Base-by-base conservation (phyloP, 2,329 filamentous ascomycete genomes). In the Alternaria arborescens region DNA sequence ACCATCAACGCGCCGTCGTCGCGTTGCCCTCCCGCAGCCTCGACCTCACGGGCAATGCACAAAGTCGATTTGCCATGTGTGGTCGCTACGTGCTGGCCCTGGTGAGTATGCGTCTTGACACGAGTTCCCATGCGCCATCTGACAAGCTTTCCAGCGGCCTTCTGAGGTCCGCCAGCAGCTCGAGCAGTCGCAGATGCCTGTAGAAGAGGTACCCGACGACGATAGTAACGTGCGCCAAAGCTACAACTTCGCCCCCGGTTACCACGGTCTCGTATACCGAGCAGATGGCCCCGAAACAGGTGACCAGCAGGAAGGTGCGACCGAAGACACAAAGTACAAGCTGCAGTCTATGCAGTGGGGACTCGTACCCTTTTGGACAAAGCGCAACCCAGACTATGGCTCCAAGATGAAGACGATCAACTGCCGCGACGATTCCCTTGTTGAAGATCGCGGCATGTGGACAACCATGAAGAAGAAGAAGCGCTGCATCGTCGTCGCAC, bases 311-410 rank as follows among this genome's bases (percentile, higher is more conserved):
- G 61, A 69, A 40, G 65, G 62, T 41, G 44, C 53, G 50, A 59
- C 70, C 70, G 32, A 58, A 28, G 76, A 81, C 60, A 83, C 84
- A 10, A 88, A 81, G 67, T 97, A 96, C 81, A 94, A 91, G 77
- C 82, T 99, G 8, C 93, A 97, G 76, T 85, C 89, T 2, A 98
- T 98, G 91, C 94, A 93, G 85, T 99, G 95, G 95, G 95, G 94
- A 0, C 85, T 99, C 7, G 84, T 98, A 14, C 94, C 95, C 0
- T 97, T 90, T 78, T 98, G 94, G 94, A 96, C 92, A 4, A 97
- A 94, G 80, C 86, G 90, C 12, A 89, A 89, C 53, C 92, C 93
- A 0, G 88, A 93, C 72, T 94, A 95, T 71, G 84, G 86, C 26
- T 88, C 88, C 1, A 84, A 93, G 77, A 85, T 97, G 83, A 92